These are phyloP conservation scores for Starmera dryadoides DNA, from an alignment of 805 yeast genomes.

Conservation along the genomic window DNA sequence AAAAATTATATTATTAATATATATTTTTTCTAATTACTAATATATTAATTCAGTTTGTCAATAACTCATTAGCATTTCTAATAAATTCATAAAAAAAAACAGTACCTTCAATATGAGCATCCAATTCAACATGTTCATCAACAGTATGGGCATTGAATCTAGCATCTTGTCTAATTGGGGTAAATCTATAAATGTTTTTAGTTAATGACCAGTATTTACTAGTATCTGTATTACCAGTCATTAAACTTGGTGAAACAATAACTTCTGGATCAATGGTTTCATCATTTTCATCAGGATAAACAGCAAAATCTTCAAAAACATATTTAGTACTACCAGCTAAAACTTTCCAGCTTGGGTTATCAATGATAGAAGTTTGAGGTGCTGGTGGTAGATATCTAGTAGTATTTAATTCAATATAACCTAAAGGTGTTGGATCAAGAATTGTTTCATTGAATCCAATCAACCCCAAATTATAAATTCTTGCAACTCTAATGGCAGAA, in stretches of 20 bases:
- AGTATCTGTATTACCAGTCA: constrained; percentile 1
- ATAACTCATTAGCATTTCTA: not conserved
- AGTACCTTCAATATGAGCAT: constrained; percentile 2
- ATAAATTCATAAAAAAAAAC: constrained; percentile 1
- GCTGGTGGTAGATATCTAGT: not conserved
- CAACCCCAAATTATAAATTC: constrained; percentile 24
- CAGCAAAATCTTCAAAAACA: constrained; percentile 39
- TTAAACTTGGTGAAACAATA: not conserved
- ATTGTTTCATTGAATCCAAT: not conserved
- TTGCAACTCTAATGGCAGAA: constrained; percentile 30
- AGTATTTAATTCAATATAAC: not conserved
- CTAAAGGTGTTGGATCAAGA: not conserved
- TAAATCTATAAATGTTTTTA: not conserved
- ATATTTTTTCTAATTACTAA: too few relatives aligned
- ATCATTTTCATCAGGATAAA: not conserved
- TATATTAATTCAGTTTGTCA: not conserved
- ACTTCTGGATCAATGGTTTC: not conserved
- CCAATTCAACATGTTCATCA: constrained; percentile 1
- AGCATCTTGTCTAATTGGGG: constrained; percentile 1
- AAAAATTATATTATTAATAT: too few relatives aligned
- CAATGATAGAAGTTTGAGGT: not conserved
- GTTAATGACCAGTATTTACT: constrained; percentile 1
- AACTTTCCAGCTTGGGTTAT: constrained; percentile 1
- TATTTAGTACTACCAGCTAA: constrained; percentile 39
- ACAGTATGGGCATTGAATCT: constrained; percentile 1